phyloP scores from a whole-genome alignment of 306 rosid species.

The Lathyrus oleraceus region DNA sequence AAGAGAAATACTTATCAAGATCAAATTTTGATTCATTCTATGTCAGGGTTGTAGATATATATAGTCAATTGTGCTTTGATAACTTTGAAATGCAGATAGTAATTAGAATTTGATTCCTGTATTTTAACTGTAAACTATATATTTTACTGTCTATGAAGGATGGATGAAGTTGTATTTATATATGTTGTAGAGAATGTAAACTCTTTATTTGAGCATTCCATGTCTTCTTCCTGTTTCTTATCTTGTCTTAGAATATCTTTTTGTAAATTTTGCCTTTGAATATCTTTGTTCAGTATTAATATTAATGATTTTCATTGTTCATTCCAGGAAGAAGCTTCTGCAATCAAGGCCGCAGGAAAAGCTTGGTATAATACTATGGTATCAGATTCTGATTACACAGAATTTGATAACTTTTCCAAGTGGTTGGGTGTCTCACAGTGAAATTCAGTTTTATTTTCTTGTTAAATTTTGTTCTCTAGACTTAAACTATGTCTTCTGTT shows the following conservation, averaged over 20 bases:
- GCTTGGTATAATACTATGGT: constrained; percentile 84
- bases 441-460: constrained; percentile 14
- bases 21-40: no score
- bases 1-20: no score
- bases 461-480: constrained; percentile 36
- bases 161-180: not conserved
- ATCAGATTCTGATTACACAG: constrained; percentile 80
- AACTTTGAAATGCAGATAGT: no score
- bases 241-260: not conserved
- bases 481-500: not conserved
- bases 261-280: not conserved
- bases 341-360: constrained; percentile 78
- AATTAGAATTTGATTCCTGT: no score
- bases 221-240: no score
- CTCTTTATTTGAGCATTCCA: not conserved
- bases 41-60: no score
- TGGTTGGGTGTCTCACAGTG: constrained; percentile 86
- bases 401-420: constrained; percentile 76
- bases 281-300: not conserved
- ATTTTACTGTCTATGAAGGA: not conserved
- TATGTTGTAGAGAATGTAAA: not conserved
- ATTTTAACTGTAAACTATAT: not conserved
- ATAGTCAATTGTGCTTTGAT: not conserved
- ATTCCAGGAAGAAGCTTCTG: constrained; percentile 70
- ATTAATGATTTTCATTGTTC: not conserved